A percentile compares a stretch with the other conserved stretches of the same genome.
Evolutionary conservation across 1,284 basidiomycete genomes (phyloP).

Genomic region (Paramarasmius palmivorus): DNA sequence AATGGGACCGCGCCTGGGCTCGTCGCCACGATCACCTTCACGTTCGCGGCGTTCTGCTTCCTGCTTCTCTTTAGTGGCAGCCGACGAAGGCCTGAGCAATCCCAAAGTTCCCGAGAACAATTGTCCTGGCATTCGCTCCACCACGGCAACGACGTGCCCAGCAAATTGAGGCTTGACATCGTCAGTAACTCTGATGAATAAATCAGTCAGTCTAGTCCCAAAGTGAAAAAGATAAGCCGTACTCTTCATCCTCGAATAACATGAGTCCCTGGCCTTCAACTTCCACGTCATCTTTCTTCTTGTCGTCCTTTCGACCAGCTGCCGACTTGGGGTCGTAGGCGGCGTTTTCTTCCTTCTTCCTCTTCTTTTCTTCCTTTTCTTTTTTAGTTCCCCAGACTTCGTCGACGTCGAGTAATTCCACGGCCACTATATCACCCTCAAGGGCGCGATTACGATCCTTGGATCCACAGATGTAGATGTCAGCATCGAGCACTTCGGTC

Average conservation of each 20-base stretch:
- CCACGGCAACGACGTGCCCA: conserved; percentile 97
- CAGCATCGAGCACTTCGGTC: conserved; percentile 97
- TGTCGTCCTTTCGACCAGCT: conserved; percentile 89
- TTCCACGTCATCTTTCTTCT: conserved; percentile 99
- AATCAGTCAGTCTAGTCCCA: conserved; percentile 10
- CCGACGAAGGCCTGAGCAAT: conserved; percentile 93
- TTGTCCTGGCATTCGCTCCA: conserved; percentile 98
- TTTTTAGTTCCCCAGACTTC: conserved; percentile 99
- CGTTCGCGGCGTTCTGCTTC: conserved; percentile 96
- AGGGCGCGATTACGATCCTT: conserved; percentile 98
- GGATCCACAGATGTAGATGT: conserved; percentile 98
- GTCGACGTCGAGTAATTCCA: conserved; percentile 96
- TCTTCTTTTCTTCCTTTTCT: conserved; percentile 99
- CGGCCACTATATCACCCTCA: conserved; percentile 98
- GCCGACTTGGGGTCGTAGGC: conserved; percentile 82
- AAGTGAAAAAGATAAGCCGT: conserved; percentile 27
- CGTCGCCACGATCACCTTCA: conserved; percentile 87
- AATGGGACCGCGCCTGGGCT: conserved; percentile 71
- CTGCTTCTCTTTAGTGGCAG: conserved; percentile 99
- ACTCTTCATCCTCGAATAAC: conserved; percentile 98
- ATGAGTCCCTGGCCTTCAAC: conserved; percentile 98
- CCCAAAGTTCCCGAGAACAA: conserved; percentile 97
- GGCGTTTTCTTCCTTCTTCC: conserved; percentile 98
- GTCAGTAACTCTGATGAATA: conserved; percentile 78
- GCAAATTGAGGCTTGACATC: conserved; percentile 95